Base-by-base conservation (phyloP, 768 basidiomycete genomes). In the Agrocybe pediades region DNA sequence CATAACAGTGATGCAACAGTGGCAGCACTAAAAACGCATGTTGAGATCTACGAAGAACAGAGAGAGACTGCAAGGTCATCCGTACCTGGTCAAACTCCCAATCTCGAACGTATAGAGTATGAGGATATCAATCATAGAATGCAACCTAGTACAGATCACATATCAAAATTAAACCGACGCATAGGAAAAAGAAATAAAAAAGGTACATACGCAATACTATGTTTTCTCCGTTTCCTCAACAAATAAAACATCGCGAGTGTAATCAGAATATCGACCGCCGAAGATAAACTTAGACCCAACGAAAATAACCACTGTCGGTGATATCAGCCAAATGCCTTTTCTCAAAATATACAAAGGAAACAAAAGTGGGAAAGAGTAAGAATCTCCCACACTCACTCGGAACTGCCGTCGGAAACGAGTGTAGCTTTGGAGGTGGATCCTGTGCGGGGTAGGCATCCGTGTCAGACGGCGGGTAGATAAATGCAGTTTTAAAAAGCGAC, bases 271-370 rank as follows among this genome's bases (percentile, higher is more conserved):
- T 83, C 81, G 2, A 77, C 71, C 5, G 67, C 66, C 3, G 76
- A 75, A 3, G 80, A 82, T 20, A 82, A 66, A 2, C 76, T 73
- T n/a, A 83, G 70, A 4, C 81, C 81, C 36, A 77, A 68, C 8
- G 80, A 80, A 53, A 81, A 80, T 13, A 81, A 61, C 80, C 80
- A 82, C 80, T 82, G 49, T n/a, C n/a, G n/a, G n/a, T n/a, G n/a
- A n/a, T n/a, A n/a, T n/a, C n/a, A n/a, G n/a, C n/a, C n/a, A n/a
- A n/a, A n/a, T n/a, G n/a, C n/a, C n/a, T n/a, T n/a, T n/a, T n/a
- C n/a, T n/a, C n/a, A n/a, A n/a, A n/a, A n/a, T n/a, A n/a, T n/a
- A n/a, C 41, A 29, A 44, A 19, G 23, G 16, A 27, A 52, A 39
- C 23, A 46, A 25, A n/a, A 47, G 53, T 42, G 11, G n/a, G 13